Conservation (phyloP, 257 asterid genomes). For the Nicotiana tabacum region DNA sequence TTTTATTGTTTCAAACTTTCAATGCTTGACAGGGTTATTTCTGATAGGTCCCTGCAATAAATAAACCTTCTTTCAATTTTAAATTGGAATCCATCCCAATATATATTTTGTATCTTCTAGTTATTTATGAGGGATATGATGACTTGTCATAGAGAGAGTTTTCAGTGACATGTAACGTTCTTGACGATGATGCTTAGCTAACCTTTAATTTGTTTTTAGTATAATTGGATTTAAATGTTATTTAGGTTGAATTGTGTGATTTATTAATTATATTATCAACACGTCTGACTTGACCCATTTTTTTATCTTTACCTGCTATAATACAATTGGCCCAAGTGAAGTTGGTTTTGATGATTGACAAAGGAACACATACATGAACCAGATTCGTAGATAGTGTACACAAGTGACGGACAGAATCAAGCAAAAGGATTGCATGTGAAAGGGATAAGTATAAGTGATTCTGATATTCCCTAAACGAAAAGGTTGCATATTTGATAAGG, state of each 20-base stretch:
- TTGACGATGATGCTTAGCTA: conserved; percentile 1
- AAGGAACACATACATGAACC: too few relatives aligned
- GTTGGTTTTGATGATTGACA: too few relatives aligned
- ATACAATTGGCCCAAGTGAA: too few relatives aligned
- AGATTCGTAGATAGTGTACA: too few relatives aligned
- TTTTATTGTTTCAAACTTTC: neutral
- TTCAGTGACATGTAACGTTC: conserved; percentile 4
- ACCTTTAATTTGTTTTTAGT: neutral
- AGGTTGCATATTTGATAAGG: too few relatives aligned
- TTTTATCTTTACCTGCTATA: too few relatives aligned
- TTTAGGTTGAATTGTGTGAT: neutral
- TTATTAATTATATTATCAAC: neutral
- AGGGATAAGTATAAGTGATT: too few relatives aligned
- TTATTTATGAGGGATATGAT: neutral
- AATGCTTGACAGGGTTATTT: neutral
- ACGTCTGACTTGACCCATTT: neutral
- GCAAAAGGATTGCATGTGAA: too few relatives aligned
- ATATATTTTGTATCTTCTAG: neutral
- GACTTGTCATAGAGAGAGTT: neutral
- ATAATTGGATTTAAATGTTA: neutral
- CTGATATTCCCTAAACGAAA: too few relatives aligned
- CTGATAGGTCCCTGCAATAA: neutral
- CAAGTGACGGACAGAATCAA: too few relatives aligned
- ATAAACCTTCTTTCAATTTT: neutral
- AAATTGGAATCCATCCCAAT: neutral